Conservation (phyloP, 345 rosid species). For the Rhodomyrtus tomentosa region DNA sequence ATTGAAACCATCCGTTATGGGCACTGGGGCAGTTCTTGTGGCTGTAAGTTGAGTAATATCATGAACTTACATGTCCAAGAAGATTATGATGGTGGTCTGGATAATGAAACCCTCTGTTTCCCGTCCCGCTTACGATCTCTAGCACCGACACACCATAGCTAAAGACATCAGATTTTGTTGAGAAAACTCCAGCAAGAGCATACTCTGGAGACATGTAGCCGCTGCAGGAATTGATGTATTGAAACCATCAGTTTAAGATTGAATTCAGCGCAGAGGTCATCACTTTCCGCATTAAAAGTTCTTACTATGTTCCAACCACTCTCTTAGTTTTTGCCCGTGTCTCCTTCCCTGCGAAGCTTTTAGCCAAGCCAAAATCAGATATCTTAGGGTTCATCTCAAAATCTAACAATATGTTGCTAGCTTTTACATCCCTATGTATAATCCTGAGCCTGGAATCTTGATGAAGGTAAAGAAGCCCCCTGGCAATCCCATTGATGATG, state of each 20-base stretch:
- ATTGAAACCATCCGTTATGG: neutral
- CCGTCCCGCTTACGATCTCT: slow-evolving; percentile 19
- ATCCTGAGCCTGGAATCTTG: slow-evolving; percentile 18
- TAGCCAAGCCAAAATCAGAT: slow-evolving; percentile 18
- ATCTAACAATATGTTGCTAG: slow-evolving; percentile 16
- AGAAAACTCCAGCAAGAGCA: slow-evolving; percentile 24
- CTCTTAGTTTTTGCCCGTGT: slow-evolving; percentile 2
- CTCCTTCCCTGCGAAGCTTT: slow-evolving; percentile 12
- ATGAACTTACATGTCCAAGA: slow-evolving; percentile 17
- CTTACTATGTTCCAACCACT: slow-evolving; percentile 23
- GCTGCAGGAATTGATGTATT: neutral
- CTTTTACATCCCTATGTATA: slow-evolving; percentile 19
- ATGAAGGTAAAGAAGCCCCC: slow-evolving; percentile 20
- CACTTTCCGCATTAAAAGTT: neutral
- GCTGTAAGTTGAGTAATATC: neutral
- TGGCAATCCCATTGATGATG: slow-evolving; percentile 14
- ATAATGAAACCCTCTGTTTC: slow-evolving; percentile 18
- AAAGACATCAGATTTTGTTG: slow-evolving; percentile 24
- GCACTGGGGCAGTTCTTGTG: neutral
- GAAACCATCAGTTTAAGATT: neutral
- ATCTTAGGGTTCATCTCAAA: slow-evolving; percentile 16
- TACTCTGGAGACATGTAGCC: slow-evolving; percentile 47
- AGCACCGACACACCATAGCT: slow-evolving; percentile 27
- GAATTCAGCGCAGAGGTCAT: neutral
- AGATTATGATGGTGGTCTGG: slow-evolving; percentile 18